Conservation (phyloP, 306 rosid species). For the Acacia acuminata region DNA sequence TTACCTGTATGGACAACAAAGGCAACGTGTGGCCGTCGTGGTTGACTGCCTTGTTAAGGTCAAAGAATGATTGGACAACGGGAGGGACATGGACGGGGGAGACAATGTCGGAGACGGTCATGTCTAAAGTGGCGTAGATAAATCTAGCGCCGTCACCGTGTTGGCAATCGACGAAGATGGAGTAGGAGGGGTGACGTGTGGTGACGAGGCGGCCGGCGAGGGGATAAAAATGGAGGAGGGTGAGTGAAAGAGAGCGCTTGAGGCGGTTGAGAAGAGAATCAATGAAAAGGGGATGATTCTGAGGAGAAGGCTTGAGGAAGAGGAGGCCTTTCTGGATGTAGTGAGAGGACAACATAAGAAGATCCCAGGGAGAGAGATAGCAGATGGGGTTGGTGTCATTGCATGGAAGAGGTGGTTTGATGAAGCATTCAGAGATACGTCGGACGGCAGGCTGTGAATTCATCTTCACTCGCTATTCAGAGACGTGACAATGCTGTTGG, state of each 20-base stretch:
- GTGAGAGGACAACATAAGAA: conserved; percentile 44
- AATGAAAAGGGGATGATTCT: conserved; percentile 21
- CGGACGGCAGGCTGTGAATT: background rate
- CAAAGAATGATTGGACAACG: conserved; percentile 58
- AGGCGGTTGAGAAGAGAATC: conserved; percentile 37
- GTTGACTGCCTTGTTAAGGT: conserved; percentile 56
- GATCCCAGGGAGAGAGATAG: conserved; percentile 51
- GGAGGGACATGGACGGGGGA: conserved; percentile 56
- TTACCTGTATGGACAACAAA: conserved; percentile 56
- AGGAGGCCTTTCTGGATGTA: conserved; percentile 76
- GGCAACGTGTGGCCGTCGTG: conserved; percentile 68
- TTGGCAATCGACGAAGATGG: conserved; percentile 45
- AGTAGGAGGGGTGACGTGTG: conserved; percentile 26
- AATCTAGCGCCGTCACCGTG: conserved; percentile 51
- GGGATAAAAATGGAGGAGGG: conserved; percentile 67
- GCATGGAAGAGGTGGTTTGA: conserved; percentile 30
- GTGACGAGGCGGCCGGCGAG: conserved; percentile 59
- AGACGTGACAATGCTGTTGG: background rate
- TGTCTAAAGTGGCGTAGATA: conserved; percentile 47
- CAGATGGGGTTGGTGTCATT: conserved; percentile 3
- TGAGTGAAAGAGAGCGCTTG: conserved; percentile 49
- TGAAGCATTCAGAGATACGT: conserved; percentile 35
- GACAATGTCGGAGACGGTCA: conserved; percentile 49
- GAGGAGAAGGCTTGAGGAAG: conserved; percentile 49
- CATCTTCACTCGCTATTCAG: conserved; percentile 1